phyloP scores from a whole-genome alignment of 352 stramenopile genomes.

The Phytophthora sojae region DNA sequence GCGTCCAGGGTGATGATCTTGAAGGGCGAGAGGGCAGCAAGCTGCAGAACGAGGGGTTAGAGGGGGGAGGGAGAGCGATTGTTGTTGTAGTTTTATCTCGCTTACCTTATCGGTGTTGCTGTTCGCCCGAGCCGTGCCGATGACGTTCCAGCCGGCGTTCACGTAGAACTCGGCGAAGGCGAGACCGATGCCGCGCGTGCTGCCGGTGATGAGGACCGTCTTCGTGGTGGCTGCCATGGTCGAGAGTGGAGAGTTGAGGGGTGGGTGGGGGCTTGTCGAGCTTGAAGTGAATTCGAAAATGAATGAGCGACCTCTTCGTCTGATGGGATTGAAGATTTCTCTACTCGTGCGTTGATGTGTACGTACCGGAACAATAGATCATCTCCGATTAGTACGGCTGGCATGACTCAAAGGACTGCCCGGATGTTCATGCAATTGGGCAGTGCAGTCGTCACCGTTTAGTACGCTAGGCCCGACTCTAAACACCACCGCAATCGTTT shows the following conservation, averaged over 20 bases:
- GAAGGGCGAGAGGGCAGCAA: conserved; percentile 8
- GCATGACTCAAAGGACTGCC: no score
- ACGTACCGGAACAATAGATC: no score
- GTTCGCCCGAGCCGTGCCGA: conserved; percentile 16
- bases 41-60: neutral
- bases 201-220: conserved; percentile 13
- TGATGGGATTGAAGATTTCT: no score
- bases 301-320: neutral
- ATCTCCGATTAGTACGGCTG: no score
- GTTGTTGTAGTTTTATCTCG: no score
- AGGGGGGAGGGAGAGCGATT: neutral
- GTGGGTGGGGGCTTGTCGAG: neutral
- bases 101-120: neutral
- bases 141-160: conserved; percentile 17
- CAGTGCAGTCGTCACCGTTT: no score
- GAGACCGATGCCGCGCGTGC: conserved; percentile 14
- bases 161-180: conserved; percentile 11
- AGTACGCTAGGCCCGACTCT: no score
- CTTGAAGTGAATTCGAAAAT: conserved; percentile 5
- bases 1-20: conserved; percentile 12
- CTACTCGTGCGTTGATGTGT: no score
- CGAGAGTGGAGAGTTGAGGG: neutral
- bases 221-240: conserved; percentile 8
- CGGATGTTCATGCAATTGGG: no score
- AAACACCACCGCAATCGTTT: no score